Evolutionary conservation across 345 rosid species (phyloP).

Genomic region (Eucalyptus cloeziana): DNA sequence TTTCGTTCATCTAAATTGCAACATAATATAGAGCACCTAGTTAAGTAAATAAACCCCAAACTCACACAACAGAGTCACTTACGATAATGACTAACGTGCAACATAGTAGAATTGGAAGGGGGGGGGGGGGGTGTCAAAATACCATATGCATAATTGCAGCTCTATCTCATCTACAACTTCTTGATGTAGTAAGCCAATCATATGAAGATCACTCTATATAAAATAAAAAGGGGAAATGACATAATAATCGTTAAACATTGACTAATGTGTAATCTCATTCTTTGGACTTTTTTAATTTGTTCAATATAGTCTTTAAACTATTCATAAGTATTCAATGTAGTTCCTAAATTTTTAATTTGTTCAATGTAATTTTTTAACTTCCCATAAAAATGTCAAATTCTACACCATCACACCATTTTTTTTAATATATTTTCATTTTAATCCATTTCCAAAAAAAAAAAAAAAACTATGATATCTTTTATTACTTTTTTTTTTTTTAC

Average conservation of each 20-base stretch:
- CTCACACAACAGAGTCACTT: not conserved
- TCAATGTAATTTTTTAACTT: too few species aligned
- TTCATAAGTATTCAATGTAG: accelerated
- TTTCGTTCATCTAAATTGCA: not conserved
- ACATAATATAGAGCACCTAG: too few species aligned
- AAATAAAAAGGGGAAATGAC: not conserved
- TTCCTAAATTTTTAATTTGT: not conserved
- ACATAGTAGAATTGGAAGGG: not conserved
- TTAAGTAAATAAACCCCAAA: not conserved
- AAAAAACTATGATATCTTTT: too few species aligned
- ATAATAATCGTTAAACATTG: not conserved
- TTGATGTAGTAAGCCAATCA: not conserved
- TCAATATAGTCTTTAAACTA: not conserved
- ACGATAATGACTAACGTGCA: not conserved
- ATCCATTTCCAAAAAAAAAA: not conserved
- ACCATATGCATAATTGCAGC: not conserved
- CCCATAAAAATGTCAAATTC: too few species aligned
- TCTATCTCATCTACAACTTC: not conserved
- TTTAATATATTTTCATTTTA: too few species aligned
- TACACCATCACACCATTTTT: not conserved
- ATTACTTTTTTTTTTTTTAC: too few species aligned
- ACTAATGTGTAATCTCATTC: not conserved
- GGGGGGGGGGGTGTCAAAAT: not conserved
- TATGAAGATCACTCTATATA: not conserved
- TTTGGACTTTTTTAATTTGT: not conserved